Conservation (phyloP, 805 yeast genomes). For the Danielia oregonensis region DNA sequence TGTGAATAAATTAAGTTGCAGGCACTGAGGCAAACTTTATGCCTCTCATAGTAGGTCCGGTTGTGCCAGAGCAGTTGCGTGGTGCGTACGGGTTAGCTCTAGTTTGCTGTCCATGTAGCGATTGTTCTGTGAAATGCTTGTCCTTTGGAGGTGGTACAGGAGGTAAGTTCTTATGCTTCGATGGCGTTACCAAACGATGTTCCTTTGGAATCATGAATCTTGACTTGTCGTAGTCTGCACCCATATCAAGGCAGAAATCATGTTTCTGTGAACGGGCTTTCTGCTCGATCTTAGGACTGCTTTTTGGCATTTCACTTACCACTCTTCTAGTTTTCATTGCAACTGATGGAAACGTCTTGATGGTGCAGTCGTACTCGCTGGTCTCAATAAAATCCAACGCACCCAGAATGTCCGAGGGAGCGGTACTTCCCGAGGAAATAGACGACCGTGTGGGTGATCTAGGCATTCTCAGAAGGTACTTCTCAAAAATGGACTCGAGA, state of each 20-base stretch:
- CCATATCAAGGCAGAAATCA: constrained; percentile 13
- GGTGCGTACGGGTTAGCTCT: no score
- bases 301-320: background rate
- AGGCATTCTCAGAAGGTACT: background rate
- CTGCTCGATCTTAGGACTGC: background rate
- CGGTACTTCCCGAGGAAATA: background rate
- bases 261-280: background rate
- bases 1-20: no score
- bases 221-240: constrained; percentile 17
- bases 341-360: constrained; percentile 5
- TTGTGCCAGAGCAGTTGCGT: no score
- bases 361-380: background rate
- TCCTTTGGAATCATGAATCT: constrained; percentile 15
- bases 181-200: background rate
- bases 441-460: background rate
- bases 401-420: background rate
- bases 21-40: no score
- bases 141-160: background rate
- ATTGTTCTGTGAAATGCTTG: no score
- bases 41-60: no score
- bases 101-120: no score
- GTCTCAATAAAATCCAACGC: background rate
- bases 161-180: background rate
- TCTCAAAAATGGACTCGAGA: background rate
- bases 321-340: constrained; percentile 4